These are phyloP conservation scores for Neurospora tetrasperma DNA, from an alignment of 495 filamentous ascomycete genomes.

Conservation along the genomic window DNA sequence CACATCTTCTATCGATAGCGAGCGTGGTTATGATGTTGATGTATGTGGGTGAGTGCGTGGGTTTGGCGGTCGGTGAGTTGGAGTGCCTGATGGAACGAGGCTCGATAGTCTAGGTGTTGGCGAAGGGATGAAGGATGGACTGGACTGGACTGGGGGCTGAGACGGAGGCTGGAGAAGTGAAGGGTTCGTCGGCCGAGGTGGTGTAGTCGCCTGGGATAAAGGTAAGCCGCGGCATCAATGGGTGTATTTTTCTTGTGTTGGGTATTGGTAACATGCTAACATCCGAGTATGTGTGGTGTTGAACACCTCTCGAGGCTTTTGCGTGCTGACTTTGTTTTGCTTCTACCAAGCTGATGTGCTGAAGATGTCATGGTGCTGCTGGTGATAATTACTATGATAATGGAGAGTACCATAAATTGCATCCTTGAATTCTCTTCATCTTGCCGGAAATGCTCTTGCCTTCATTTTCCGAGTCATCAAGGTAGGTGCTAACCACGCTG, in stretches of 20 bases:
- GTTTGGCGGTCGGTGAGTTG: not conserved
- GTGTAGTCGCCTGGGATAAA: not conserved
- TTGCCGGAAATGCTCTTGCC: not conserved
- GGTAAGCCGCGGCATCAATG: not conserved
- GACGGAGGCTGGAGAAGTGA: not conserved
- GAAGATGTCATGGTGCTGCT: not conserved
- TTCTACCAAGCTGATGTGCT: not conserved
- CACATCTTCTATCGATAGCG: not conserved
- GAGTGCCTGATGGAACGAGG: not conserved
- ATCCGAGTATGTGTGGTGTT: not conserved
- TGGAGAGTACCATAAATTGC: not conserved
- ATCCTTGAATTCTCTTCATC: not conserved
- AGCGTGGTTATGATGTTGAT: not conserved
- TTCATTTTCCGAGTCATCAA: not conserved
- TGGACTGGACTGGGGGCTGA: too few relatives aligned
- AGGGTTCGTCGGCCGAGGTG: not conserved
- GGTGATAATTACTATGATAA: not conserved
- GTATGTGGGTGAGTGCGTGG: not conserved
- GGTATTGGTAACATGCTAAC: not conserved
- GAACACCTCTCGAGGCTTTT: not conserved
- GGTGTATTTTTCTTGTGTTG: not conserved
- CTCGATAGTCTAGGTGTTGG: not conserved
- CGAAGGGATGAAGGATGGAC: not conserved
- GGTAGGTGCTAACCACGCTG: not conserved
- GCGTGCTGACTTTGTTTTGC: not conserved